Conservation (phyloP, 2,329 filamentous ascomycete genomes). For the Penicillium nordicum region DNA sequence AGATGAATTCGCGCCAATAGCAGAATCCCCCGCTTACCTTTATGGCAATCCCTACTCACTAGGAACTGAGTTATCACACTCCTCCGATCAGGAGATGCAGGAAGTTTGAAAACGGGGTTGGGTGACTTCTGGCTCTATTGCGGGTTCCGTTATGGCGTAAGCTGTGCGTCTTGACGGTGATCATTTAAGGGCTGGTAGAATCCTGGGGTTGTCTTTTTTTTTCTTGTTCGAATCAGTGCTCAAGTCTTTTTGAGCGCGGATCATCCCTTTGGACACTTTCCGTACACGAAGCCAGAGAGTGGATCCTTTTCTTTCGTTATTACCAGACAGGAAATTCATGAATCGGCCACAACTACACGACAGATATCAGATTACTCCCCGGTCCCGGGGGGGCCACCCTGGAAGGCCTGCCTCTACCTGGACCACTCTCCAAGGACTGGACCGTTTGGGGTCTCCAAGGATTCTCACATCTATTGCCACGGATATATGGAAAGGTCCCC, state of each 20-base stretch:
- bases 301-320: neutral
- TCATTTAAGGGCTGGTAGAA: neutral
- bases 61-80: neutral
- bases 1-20: conserved; percentile 18
- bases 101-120: conserved; percentile 3
- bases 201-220: neutral
- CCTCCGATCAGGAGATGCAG: conserved; percentile 5
- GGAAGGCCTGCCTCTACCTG: neutral
- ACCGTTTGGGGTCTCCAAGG: neutral
- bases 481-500: neutral
- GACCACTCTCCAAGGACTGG: neutral
- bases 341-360: conserved; percentile 12
- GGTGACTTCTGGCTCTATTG: conserved; percentile 1
- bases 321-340: neutral
- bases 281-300: conserved; percentile 8
- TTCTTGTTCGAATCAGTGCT: neutral
- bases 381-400: neutral
- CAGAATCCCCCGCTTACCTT: conserved; percentile 16
- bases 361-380: conserved; percentile 8
- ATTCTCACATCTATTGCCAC: neutral
- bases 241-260: neutral
- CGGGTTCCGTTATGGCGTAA: neutral
- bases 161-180: neutral
- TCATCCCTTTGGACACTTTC: neutral
- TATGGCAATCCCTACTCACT: conserved; percentile 4